A percentile compares a stretch with the other conserved stretches of the same genome.
Conservation (phyloP, 2,329 filamentous ascomycete genomes). For the Neofusicoccum laricinum region DNA sequence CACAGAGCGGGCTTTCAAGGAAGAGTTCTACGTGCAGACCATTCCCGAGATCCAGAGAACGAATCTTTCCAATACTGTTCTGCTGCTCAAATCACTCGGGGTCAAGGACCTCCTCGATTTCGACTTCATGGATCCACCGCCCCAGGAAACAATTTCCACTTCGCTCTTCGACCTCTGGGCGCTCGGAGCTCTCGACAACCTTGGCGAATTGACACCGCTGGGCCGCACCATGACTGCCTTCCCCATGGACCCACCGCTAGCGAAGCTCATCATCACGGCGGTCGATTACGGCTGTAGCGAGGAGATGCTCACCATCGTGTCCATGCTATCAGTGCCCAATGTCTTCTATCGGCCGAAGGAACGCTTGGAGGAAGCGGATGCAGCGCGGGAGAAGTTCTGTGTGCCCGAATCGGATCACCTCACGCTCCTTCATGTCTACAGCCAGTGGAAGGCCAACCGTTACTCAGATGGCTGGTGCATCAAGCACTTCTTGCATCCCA, state of each 20-base stretch:
- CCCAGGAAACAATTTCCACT: slow-evolving; percentile 95
- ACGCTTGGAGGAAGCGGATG: slow-evolving; percentile 91
- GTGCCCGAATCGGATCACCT: slow-evolving; percentile 96
- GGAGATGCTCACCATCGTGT: slow-evolving; percentile 97
- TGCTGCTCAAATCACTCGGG: slow-evolving; percentile 89
- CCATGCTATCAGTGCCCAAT: slow-evolving; percentile 93
- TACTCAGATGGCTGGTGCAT: slow-evolving; percentile 89
- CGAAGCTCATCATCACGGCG: slow-evolving; percentile 90
- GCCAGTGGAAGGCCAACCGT: slow-evolving; percentile 90
- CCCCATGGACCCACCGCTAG: slow-evolving; percentile 94
- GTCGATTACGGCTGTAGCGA: slow-evolving; percentile 90
- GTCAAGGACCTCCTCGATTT: slow-evolving; percentile 95
- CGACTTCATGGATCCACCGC: slow-evolving; percentile 98
- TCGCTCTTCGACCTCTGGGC: slow-evolving; percentile 98
- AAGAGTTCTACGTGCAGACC: slow-evolving; percentile 93
- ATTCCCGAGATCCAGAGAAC: slow-evolving; percentile 98
- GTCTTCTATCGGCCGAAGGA: slow-evolving; percentile 98
- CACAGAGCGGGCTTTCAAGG: slow-evolving; percentile 91
- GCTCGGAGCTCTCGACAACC: slow-evolving; percentile 85
- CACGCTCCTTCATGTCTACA: slow-evolving; percentile 92
- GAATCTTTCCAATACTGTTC: slow-evolving; percentile 90
- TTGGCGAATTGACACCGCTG: slow-evolving; percentile 84
- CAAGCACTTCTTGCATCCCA: slow-evolving; percentile 92
- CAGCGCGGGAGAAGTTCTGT: slow-evolving; percentile 95
- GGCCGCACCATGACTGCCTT: slow-evolving; percentile 95